phyloP scores from a whole-genome alignment of 345 rosid species.

The Eucalyptus pumila region DNA sequence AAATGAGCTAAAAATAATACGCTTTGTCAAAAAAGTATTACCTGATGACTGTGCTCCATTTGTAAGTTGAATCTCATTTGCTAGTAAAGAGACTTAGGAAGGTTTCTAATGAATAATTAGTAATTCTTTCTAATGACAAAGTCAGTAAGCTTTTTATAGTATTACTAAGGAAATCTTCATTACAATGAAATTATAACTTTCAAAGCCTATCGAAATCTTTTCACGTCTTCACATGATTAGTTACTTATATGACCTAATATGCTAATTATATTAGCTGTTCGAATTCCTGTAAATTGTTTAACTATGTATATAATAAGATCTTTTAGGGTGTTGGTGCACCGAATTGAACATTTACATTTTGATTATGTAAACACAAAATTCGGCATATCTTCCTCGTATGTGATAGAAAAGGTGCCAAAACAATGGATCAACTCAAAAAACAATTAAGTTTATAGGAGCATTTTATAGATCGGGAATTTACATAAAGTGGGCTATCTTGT shows the following conservation, averaged over 20 bases:
- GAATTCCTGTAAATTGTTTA: too few relatives aligned
- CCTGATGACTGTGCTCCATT: fast-evolving
- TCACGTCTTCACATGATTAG: too few relatives aligned
- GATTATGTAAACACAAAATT: background rate
- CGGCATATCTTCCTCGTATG: background rate
- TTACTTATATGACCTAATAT: too few relatives aligned
- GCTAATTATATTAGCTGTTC: too few relatives aligned
- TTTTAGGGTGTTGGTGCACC: background rate
- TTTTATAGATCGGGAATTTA: fast-evolving
- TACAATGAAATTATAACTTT: background rate
- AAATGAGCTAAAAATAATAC: too few relatives aligned
- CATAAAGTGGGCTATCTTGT: fast-evolving
- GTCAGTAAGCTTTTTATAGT: too few relatives aligned
- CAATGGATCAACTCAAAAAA: background rate
- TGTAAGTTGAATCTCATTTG: too few relatives aligned
- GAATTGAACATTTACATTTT: background rate
- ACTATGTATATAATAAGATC: background rate
- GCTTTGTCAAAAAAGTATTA: too few relatives aligned
- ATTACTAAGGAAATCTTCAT: background rate
- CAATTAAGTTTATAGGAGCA: background rate
- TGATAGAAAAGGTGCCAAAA: background rate
- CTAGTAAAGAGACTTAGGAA: too few relatives aligned
- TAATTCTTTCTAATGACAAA: too few relatives aligned
- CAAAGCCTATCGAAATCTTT: background rate
- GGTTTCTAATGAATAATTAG: too few relatives aligned